These are phyloP conservation scores for Pichia sp. DNA, from an alignment of 1,139 yeast species.

Conservation along the genomic window DNA sequence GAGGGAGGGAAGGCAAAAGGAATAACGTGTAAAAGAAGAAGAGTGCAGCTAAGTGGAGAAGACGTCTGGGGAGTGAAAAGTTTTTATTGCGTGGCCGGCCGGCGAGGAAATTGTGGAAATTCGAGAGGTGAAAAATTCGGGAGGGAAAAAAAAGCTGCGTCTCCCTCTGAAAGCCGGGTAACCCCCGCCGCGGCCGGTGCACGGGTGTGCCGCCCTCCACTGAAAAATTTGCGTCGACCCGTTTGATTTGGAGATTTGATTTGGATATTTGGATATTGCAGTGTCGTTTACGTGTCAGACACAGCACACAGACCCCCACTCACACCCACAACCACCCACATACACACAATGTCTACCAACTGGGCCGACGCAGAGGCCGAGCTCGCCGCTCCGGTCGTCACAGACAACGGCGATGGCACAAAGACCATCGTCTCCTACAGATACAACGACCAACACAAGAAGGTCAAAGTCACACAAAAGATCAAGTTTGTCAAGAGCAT, in stretches of 20 bases:
- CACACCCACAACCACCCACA: too few species aligned
- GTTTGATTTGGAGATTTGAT: too few species aligned
- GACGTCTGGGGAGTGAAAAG: neutral
- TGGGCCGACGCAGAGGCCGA: slow-evolving; percentile 72
- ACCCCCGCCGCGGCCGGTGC: neutral
- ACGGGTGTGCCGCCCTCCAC: too few species aligned
- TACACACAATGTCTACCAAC: slow-evolving; percentile 8
- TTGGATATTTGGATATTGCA: neutral
- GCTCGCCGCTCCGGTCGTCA: slow-evolving; percentile 67
- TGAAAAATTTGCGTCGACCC: neutral
- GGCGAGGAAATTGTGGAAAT: too few species aligned
- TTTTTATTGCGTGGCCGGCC: too few species aligned
- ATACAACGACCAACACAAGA: slow-evolving; percentile 76
- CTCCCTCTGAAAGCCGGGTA: neutral
- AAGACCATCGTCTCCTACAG: slow-evolving; percentile 82
- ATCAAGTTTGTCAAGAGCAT: slow-evolving; percentile 74
- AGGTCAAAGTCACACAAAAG: slow-evolving; percentile 83
- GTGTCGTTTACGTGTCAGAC: too few species aligned
- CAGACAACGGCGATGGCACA: slow-evolving; percentile 82
- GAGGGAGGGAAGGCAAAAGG: slow-evolving; percentile 1
- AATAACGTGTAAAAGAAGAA: neutral
- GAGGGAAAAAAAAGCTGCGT: neutral
- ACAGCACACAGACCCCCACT: too few species aligned
- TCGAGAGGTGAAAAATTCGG: too few species aligned
- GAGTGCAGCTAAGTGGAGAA: neutral